Conservation (phyloP, 306 rosid species). For the Cucurbita pepo region DNA sequence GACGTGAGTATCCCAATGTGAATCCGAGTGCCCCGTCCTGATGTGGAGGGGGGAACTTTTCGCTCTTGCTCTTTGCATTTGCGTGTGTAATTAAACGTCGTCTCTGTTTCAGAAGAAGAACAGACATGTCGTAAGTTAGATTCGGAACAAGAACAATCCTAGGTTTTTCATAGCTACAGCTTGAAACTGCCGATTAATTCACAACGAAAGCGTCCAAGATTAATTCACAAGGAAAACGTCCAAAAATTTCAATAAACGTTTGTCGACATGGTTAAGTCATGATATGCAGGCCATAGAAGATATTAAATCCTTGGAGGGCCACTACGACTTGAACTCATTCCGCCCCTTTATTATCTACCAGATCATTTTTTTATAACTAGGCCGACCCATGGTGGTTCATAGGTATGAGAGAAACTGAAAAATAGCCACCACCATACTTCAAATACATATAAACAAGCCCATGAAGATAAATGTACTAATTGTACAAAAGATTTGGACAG, state of each 20-base stretch:
- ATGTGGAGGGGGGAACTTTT: conserved; percentile 92
- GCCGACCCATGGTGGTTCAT: neutral
- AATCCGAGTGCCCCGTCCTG: conserved; percentile 79
- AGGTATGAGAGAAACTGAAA: neutral
- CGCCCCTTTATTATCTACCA: no score
- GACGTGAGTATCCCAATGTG: conserved; percentile 49
- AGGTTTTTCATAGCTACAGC: neutral
- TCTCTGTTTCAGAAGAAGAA: conserved; percentile 44
- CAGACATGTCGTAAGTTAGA: conserved; percentile 3
- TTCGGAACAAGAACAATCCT: neutral
- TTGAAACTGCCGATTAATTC: neutral
- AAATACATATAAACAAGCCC: neutral
- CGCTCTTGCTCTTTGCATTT: conserved; percentile 95
- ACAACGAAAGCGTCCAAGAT: neutral
- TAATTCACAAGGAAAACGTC: neutral
- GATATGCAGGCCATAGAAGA: neutral
- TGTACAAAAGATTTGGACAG: neutral
- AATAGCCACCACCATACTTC: neutral
- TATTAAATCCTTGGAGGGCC: no score
- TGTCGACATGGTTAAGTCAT: neutral
- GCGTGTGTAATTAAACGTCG: conserved; percentile 69
- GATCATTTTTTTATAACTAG: no score
- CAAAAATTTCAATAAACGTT: neutral
- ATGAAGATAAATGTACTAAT: neutral
- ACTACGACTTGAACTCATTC: no score